Conservation (phyloP, 2,329 filamentous ascomycete genomes). For the Alternaria tenuissima region DNA sequence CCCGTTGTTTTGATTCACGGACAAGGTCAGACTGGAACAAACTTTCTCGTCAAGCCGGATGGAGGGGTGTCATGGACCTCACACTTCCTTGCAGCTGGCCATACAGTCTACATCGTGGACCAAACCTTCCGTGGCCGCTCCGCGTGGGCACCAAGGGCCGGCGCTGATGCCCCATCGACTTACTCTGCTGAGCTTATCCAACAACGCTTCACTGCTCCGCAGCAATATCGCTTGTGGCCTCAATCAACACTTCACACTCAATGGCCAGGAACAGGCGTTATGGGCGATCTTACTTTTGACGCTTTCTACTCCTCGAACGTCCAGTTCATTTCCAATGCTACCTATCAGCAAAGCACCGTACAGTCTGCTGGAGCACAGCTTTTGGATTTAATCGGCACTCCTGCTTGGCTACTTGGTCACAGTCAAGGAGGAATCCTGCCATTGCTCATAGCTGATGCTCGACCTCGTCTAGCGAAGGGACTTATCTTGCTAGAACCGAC, state of each 20-base stretch:
- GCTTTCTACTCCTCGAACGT: slow-evolving; percentile 57
- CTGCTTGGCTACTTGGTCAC: slow-evolving; percentile 54
- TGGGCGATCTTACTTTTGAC: slow-evolving; percentile 60
- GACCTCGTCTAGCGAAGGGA: slow-evolving; percentile 58
- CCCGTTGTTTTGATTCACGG: slow-evolving; percentile 24
- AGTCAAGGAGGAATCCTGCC: slow-evolving; percentile 59
- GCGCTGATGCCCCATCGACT: slow-evolving; percentile 2
- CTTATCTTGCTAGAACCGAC: slow-evolving; percentile 62
- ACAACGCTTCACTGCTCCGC: slow-evolving; percentile 16
- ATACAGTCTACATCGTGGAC: slow-evolving; percentile 59
- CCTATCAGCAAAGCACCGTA: slow-evolving; percentile 35
- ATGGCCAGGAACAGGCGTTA: slow-evolving; percentile 49
- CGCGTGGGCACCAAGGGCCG: slow-evolving; percentile 35
- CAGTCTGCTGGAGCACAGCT: slow-evolving; percentile 51
- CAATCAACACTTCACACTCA: slow-evolving; percentile 56
- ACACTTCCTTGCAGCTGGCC: slow-evolving; percentile 56
- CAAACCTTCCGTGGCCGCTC: slow-evolving; percentile 56
- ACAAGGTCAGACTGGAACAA: slow-evolving; percentile 29
- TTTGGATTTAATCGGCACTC: slow-evolving; percentile 53
- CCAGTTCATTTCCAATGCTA: slow-evolving; percentile 33
- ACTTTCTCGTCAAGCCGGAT: slow-evolving; percentile 56
- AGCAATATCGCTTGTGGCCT: slow-evolving; percentile 43
- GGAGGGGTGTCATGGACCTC: slow-evolving; percentile 60
- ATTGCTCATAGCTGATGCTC: slow-evolving; percentile 55
- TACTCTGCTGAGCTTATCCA: slow-evolving; percentile 8